A percentile compares a stretch with the other conserved stretches of the same genome.
phyloP scores from a whole-genome alignment of 2,329 filamentous ascomycete genomes.

The Sporothrix humicola region DNA sequence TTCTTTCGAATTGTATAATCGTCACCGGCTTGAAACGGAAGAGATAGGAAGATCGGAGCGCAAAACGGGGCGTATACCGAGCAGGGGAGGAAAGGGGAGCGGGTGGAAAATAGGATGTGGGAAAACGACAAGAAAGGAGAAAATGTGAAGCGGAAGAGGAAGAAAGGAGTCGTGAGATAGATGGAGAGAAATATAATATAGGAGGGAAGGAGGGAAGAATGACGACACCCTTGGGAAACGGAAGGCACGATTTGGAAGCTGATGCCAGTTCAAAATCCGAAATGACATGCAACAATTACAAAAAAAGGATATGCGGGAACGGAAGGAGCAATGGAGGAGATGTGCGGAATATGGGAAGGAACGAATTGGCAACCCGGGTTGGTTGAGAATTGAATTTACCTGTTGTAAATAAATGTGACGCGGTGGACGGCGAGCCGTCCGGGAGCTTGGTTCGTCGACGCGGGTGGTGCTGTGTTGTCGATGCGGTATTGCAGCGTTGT shows the following conservation, averaged over 20 bases:
- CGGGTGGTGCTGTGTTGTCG: neutral
- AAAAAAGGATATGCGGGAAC: neutral
- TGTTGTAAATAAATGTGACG: neutral
- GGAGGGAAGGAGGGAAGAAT: neutral
- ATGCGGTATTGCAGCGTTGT: neutral
- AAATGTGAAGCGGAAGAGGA: neutral
- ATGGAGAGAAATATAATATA: neutral
- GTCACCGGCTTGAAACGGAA: slow-evolving; percentile 8
- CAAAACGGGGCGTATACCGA: neutral
- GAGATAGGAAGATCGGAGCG: neutral
- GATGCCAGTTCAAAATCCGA: neutral
- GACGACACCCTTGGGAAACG: neutral
- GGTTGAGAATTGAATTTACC: neutral
- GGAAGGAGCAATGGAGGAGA: neutral
- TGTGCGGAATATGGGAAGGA: neutral
- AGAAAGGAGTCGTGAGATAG: neutral
- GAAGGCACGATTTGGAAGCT: slow-evolving; percentile 24
- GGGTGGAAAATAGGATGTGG: slow-evolving; percentile 6
- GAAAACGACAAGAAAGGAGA: slow-evolving; percentile 2
- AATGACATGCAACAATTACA: neutral
- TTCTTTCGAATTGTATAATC: neutral
- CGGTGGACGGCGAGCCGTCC: slow-evolving; percentile 21
- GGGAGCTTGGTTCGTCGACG: neutral
- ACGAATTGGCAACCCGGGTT: slow-evolving; percentile 5
- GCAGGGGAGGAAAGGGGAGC: slow-evolving; percentile 29